phyloP scores from a whole-genome alignment of 2,329 filamentous ascomycete species.

The Aspergillus thermomutatus region DNA sequence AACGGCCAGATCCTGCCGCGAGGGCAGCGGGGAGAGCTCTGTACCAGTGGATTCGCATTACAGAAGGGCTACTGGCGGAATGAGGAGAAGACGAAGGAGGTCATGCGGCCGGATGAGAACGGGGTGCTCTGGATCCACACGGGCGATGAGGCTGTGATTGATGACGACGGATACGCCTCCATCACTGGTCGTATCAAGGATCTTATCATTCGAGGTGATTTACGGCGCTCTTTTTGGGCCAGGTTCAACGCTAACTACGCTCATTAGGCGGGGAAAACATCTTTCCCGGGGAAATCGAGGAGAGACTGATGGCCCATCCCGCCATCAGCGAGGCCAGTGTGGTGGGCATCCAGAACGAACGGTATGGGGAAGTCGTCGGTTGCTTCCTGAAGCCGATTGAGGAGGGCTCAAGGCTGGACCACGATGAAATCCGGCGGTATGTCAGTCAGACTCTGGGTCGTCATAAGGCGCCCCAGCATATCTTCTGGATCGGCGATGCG shows the following conservation, averaged over 20 bases:
- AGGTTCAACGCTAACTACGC: not conserved
- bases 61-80: constrained; percentile 47
- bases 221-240: not conserved
- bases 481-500: constrained; percentile 49
- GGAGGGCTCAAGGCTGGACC: constrained; percentile 8
- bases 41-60: constrained; percentile 69
- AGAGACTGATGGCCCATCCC: constrained; percentile 60
- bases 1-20: constrained; percentile 61
- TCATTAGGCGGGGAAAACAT: constrained; percentile 62
- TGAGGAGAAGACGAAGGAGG: constrained; percentile 54
- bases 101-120: constrained; percentile 60
- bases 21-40: constrained; percentile 65
- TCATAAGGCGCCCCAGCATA: constrained; percentile 11
- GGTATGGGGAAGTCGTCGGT: constrained; percentile 28
- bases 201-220: constrained; percentile 64
- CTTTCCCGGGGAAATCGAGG: constrained; percentile 69
- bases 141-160: constrained; percentile 52
- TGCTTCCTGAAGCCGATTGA: not conserved
- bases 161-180: constrained; percentile 59
- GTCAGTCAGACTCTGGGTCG: constrained; percentile 4
- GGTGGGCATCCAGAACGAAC: constrained; percentile 57
- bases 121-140: constrained; percentile 58
- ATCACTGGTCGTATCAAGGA: constrained; percentile 75
- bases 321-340: constrained; percentile 60
- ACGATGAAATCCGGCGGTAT: no score